Evolutionary conservation across 768 basidiomycete genomes (phyloP).

Genomic region (Exidia glandulosa): DNA sequence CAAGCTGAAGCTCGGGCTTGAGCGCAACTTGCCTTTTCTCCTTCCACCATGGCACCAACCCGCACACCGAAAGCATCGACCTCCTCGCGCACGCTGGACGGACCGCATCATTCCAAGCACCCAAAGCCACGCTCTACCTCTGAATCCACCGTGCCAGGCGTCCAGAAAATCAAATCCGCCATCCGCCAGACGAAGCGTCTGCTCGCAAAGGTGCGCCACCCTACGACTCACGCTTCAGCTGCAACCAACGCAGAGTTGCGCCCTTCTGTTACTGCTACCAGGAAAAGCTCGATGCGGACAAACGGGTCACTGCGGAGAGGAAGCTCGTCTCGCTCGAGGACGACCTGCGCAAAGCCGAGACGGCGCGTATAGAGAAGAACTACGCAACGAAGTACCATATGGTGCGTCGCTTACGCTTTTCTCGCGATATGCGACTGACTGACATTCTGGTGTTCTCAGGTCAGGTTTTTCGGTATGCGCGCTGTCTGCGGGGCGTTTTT

Average conservation of each 20-base stretch:
- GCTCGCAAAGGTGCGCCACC: conserved; percentile 56
- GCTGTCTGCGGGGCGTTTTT: not conserved
- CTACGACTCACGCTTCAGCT: not conserved
- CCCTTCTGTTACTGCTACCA: conserved; percentile 14
- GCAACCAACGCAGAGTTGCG: not conserved
- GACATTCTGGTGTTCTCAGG: conserved; percentile 11
- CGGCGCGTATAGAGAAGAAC: conserved; percentile 54
- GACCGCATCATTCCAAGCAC: not conserved
- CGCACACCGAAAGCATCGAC: not conserved
- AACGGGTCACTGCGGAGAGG: conserved; percentile 72
- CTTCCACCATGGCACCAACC: not conserved
- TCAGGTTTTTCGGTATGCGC: conserved; percentile 87
- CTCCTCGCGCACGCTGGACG: not conserved
- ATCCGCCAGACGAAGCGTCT: conserved; percentile 75
- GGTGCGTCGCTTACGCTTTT: conserved; percentile 14
- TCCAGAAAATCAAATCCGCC: conserved; percentile 78
- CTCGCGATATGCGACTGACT: not conserved
- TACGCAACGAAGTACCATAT: conserved; percentile 76
- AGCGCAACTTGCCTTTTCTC: not conserved
- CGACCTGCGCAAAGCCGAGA: conserved; percentile 57
- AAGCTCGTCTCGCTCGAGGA: conserved; percentile 62
- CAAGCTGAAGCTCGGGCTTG: too few relatives aligned
- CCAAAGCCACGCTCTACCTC: too few relatives aligned
- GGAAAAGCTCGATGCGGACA: conserved; percentile 78
- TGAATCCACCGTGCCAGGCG: conserved; percentile 36